These are phyloP conservation scores for Pulveroboletus sp. DNA, from an alignment of 768 basidiomycete species.

Conservation along the genomic window DNA sequence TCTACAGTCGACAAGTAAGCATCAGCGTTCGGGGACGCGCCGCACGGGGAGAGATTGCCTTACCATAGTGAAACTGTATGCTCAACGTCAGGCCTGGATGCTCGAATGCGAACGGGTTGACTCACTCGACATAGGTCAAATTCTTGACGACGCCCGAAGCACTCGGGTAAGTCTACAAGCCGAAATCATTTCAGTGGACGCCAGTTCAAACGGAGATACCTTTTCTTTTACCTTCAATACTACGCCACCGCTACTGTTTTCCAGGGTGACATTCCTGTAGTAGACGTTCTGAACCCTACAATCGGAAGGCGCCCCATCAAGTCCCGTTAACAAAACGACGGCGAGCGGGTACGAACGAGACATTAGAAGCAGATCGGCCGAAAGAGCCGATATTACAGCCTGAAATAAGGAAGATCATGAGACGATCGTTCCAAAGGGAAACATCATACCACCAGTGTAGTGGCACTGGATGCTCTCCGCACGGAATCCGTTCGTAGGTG, in stretches of 20 bases:
- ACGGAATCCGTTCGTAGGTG: slow-evolving; percentile 23
- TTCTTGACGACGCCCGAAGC: slow-evolving; percentile 10
- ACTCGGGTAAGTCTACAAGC: slow-evolving; percentile 7
- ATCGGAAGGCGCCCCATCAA: background rate
- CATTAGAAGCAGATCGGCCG: background rate
- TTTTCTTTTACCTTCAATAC: slow-evolving; percentile 5
- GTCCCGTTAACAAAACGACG: background rate
- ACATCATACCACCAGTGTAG: slow-evolving; percentile 4
- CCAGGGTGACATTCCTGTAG: slow-evolving; percentile 7
- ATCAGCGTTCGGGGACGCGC: background rate
- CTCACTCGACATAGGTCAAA: slow-evolving; percentile 11
- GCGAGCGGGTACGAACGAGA: slow-evolving; percentile 1
- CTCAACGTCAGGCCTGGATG: background rate
- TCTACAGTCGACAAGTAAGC: background rate
- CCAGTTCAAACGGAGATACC: background rate
- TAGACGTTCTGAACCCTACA: slow-evolving; percentile 6
- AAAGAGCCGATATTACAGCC: slow-evolving; percentile 17
- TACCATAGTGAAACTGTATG: slow-evolving; percentile 11
- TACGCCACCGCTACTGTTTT: background rate
- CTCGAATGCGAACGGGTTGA: background rate
- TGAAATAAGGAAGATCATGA: background rate
- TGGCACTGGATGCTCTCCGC: slow-evolving; percentile 11
- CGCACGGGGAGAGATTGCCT: background rate
- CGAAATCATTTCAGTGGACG: background rate
- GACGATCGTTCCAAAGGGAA: background rate